Base-by-base conservation (phyloP, 352 stramenopile species). In the Globisporangium solare region DNA sequence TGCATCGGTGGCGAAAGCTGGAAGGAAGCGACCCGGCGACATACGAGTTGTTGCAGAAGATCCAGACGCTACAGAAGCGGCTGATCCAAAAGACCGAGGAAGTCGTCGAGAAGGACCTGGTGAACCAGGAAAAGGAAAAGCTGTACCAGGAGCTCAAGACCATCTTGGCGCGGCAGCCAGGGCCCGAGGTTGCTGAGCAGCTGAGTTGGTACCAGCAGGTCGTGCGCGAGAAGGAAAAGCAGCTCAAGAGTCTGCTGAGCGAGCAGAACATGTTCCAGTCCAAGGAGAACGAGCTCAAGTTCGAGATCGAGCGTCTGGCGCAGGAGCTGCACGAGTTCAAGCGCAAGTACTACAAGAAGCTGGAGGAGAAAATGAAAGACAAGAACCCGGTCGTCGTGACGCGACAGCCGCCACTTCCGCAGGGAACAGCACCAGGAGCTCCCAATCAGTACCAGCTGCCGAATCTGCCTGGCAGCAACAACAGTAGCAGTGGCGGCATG, bases 251-350 rank as follows among this genome's bases (percentile, higher is more conserved):
- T 18, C 92, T 99, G 71, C 86, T 97, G 31, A 92, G 83, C 53
- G 96, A 99, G 62, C 92, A 99, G 56, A 99, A 99, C 70, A 99
- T 99, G 96, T 93, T 96, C 55, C 77, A 94, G 60, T 85, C 86
- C 14, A 92, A 96, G 64, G 89, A 97, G 42, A 95, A 96, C 61
- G 94, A 98, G 59, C 91, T 97, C 60, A 97, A 97, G 60, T 98
- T 97, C 59, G 94, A 98, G 68, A 92, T 97, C 43, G 91, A 98
- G 66, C 84, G 90, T 2, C 72, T 98, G 11, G 85, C 81, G 12
- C 74, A 88, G 6, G 94, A 98, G 55, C 66, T 98, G 20, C 83
- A 97, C 54, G 94, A 98, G 51, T 94, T 97, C 63, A 98, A 98
- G 65, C 83, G 92, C 51, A 98, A 97, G 66, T 98, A 97, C 63